Percentiles rank a stretch among this genome's conserved stretches.
These are phyloP conservation scores for Candida silvatica DNA, from an alignment of 805 yeast species.

Conservation along the genomic window DNA sequence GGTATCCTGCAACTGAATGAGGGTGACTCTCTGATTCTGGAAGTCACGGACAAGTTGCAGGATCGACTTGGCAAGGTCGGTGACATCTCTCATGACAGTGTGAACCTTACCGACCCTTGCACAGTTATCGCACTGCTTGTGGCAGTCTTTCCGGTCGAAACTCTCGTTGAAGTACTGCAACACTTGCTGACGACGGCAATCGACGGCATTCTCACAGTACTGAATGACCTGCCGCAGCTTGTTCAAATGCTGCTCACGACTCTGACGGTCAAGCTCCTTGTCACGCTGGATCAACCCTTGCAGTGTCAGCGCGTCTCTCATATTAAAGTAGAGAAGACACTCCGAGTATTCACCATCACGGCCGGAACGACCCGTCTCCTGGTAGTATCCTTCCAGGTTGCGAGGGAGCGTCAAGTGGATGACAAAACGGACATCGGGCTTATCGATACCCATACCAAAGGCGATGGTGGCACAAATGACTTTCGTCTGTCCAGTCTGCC, in stretches of 20 bases:
- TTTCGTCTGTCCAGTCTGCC: slow-evolving; percentile 70
- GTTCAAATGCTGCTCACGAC: slow-evolving; percentile 68
- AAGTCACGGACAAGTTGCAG: slow-evolving; percentile 49
- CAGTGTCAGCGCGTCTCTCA: slow-evolving; percentile 69
- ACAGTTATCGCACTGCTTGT: slow-evolving; percentile 83
- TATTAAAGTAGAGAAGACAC: slow-evolving; percentile 76
- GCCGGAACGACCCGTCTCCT: slow-evolving; percentile 98
- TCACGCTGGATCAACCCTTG: slow-evolving; percentile 76
- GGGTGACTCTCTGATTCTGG: slow-evolving; percentile 57
- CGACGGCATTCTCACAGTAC: slow-evolving; percentile 85
- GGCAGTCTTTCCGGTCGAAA: slow-evolving; percentile 60
- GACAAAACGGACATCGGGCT: slow-evolving; percentile 89
- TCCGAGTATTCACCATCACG: slow-evolving; percentile 82
- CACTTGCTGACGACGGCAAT: slow-evolving; percentile 85
- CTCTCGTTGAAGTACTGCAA: slow-evolving; percentile 83
- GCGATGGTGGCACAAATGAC: slow-evolving; percentile 97
- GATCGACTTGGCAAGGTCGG: slow-evolving; percentile 51
- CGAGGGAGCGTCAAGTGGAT: slow-evolving; percentile 84
- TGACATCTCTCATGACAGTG: slow-evolving; percentile 56
- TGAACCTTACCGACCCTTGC: slow-evolving; percentile 31
- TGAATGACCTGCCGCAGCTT: slow-evolving; percentile 78
- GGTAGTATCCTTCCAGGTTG: slow-evolving; percentile 92
- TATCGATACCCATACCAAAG: slow-evolving; percentile 98
- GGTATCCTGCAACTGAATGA: slow-evolving; percentile 74
- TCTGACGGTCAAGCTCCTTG: slow-evolving; percentile 49